These are phyloP conservation scores for Pisolithus sp. DNA, from an alignment of 768 basidiomycete species.

Conservation along the genomic window DNA sequence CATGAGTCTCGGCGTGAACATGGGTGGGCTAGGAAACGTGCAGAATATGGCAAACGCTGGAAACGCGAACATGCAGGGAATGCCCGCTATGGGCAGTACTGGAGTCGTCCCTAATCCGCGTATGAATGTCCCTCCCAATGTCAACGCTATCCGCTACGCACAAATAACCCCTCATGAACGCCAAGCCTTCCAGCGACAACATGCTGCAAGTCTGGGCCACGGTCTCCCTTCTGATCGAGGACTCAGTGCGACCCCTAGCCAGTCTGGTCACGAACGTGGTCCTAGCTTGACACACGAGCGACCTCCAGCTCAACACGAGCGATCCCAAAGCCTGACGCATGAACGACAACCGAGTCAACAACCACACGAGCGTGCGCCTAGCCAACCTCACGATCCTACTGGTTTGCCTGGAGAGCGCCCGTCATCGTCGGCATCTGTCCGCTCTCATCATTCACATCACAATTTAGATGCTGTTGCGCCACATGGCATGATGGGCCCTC, in stretches of 20 bases:
- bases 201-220: conserved; percentile 11
- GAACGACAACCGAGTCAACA: conserved; percentile 18
- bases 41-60: conserved; percentile 14
- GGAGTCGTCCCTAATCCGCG: conserved; percentile 23
- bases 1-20: conserved; percentile 15
- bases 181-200: conserved; percentile 22
- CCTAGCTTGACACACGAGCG: conserved; percentile 18
- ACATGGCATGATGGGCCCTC: conserved; percentile 21
- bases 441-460: conserved; percentile 23
- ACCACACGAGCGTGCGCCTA: conserved; percentile 17
- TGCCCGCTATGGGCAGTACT: conserved; percentile 5
- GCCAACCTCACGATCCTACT: conserved; percentile 19
- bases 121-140: conserved; percentile 9
- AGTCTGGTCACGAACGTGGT: conserved; percentile 15
- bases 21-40: conserved; percentile 15
- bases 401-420: conserved; percentile 18
- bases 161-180: conserved; percentile 27
- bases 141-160: conserved; percentile 19
- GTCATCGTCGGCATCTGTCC: conserved; percentile 21
- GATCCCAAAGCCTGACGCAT: conserved; percentile 10
- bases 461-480: conserved; percentile 9
- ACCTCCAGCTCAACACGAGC: conserved; percentile 18
- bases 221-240: conserved; percentile 11
- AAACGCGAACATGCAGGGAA: conserved; percentile 12
- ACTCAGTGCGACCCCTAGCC: conserved; percentile 12